Base-by-base conservation (phyloP, 2,329 filamentous ascomycete species). In the Pseudocercospora ulei region DNA sequence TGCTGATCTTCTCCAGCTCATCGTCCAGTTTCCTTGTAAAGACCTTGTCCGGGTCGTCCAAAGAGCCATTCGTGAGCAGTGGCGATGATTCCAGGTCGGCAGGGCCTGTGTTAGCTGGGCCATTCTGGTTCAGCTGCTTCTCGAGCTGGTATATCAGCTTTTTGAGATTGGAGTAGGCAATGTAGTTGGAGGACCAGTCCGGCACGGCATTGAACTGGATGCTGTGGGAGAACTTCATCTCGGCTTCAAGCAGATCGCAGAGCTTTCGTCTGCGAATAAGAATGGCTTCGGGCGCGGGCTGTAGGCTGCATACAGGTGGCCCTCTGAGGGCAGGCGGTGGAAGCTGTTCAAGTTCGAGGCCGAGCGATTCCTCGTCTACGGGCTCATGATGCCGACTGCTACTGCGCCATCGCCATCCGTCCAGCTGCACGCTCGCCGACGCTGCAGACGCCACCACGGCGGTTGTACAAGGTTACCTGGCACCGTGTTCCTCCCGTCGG, bases 151-250 rank as follows among this genome's bases (percentile, higher is more conserved):
- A 98, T 55, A 98, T 96, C 41, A 95, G 74, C 70, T 98, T 98
- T 72, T 98, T 98, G 54, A 98, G 74, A 58, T 95, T 96, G 67
- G 87, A 95, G 65, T 98, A 98, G 44, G 87, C 83, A 59, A 98
- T 92, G 65, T 98, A 98, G 64, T 96, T 78, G 56, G 80, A 87
- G 69, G 85, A 95, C 90, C 90, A 98, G 65, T 98, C 90, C n/a
- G 90, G 90, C 54, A 98, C 90, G 48, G 90, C 87, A 69, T 98
- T 98, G 68, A 98, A 98, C 70, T 98, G 90, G 55, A 98, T 80
- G 65, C 88, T 96, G 63, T 98, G 90, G 11, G 88, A 96, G 72
- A 98, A 98, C 79, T 96, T 96, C 90, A 98, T 98, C 59, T 85
- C 83, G 76, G 82, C 74, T 53, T 78, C 70, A 54, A 82, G 75